phyloP scores from a whole-genome alignment of 768 basidiomycete species.

The Hemileccinum impolitum region DNA sequence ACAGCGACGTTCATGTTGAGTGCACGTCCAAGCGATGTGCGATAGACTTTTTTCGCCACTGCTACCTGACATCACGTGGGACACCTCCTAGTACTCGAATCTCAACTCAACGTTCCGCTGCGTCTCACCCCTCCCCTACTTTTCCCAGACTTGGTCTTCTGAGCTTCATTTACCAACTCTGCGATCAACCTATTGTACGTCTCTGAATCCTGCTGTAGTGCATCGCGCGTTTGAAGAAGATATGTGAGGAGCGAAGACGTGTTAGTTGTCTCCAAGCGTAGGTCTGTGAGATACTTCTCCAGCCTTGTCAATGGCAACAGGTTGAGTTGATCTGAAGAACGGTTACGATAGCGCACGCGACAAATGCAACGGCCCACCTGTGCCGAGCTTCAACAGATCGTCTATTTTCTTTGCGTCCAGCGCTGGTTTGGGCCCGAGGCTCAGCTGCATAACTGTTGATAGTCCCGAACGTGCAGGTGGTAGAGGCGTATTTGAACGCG shows the following conservation, averaged over 20 bases:
- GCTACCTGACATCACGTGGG: conserved; percentile 18
- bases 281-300: conserved; percentile 62
- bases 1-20: conserved; percentile 82
- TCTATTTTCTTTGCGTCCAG: conserved; percentile 66
- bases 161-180: conserved; percentile 89
- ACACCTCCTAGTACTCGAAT: not conserved
- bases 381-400: conserved; percentile 59
- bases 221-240: conserved; percentile 76
- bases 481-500: conserved; percentile 43
- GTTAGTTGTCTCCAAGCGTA: conserved; percentile 69
- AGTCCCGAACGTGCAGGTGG: conserved; percentile 32
- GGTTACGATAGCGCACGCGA: conserved; percentile 3
- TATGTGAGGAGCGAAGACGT: conserved; percentile 77
- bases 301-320: conserved; percentile 67
- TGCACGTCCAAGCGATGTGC: not conserved
- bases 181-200: conserved; percentile 89
- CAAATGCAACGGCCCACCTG: conserved; percentile 47
- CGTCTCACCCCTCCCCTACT: conserved; percentile 44
- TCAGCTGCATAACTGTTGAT: conserved; percentile 36
- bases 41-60: conserved; percentile 19
- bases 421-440: conserved; percentile 75
- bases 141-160: conserved; percentile 73
- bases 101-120: conserved; percentile 44
- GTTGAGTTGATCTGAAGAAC: conserved; percentile 58
- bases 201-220: conserved; percentile 83